Base-by-base conservation (phyloP, 2,329 filamentous ascomycete species). In the Colletotrichum scovillei region DNA sequence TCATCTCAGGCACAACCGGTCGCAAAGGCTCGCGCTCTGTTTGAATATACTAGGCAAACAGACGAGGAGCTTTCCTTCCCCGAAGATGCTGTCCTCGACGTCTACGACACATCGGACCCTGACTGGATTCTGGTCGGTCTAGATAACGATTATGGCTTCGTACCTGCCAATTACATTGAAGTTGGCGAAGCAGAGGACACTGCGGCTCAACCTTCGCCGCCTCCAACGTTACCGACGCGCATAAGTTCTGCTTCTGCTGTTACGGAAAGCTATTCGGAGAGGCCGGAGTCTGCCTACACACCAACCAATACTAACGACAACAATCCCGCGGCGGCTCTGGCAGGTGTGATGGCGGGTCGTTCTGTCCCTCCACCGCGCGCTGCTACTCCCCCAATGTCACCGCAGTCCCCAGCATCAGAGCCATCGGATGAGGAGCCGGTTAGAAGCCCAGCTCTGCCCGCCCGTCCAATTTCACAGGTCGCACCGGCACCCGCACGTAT, bases 31-130 rank as follows among this genome's bases (percentile, higher is more conserved):
- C 95, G 93, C 82, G 94, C 97, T n/a, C 90, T 98, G n/a, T 99
- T 96, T 86, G 97, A 99, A 82, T 99, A 99, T 82, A 94, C 94
- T 63, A 91, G 96, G 78, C 97, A 99, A 85, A 99, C 97, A 28
- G 97, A 99, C 80, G 97, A 99, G 84, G 97, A 99, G 84, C 88
- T 99, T 11, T 98, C 96, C 28, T 98, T 99, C 81, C 90, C 94
- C 62, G 97, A 99, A 85, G 95, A 98, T 80, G 92, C 93, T 53
- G 84, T 91, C 57, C 88, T 99, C 62, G 87, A 93, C 74, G 94
- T 99, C 60, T 98, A 94, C 84, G 97, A 99, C 82, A 92, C 89
- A 11, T 93, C 95, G 5, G 97, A 99, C 82, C 94, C 95, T 16
- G 97, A 99, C 84, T 99, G 97, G 97, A 98, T 97, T 75, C 86